These are phyloP conservation scores for Yamadazyma friedrichii DNA, from an alignment of 1,139 yeast species.

Conservation along the genomic window DNA sequence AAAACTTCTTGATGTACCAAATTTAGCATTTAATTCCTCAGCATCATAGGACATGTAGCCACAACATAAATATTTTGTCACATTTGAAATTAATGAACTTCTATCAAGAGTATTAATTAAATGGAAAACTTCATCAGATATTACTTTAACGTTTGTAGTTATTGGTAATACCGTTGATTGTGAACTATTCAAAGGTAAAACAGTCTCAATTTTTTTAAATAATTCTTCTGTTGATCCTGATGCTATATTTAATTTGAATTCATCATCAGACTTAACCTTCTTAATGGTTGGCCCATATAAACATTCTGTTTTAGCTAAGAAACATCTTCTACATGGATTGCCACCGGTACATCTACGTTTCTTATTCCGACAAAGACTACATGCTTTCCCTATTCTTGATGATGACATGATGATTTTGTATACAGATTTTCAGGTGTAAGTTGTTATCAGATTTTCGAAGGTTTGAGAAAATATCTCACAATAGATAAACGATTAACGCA, in stretches of 20 bases:
- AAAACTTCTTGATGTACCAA: slow-evolving; percentile 2
- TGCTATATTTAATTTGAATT: slow-evolving; percentile 4
- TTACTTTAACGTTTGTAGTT: neutral
- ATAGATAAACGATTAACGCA: too few relatives aligned
- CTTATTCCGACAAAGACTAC: slow-evolving; percentile 6
- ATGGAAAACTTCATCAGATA: neutral
- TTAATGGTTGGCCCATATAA: slow-evolving; percentile 38
- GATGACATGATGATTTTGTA: neutral
- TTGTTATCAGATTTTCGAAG: too few relatives aligned
- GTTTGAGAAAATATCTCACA: too few relatives aligned
- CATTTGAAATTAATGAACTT: slow-evolving; percentile 1
- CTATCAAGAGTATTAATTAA: neutral
- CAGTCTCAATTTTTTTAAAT: slow-evolving; percentile 5
- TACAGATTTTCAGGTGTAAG: neutral
- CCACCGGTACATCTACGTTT: slow-evolving; percentile 65
- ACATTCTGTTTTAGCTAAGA: slow-evolving; percentile 52
- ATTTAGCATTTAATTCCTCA: slow-evolving; percentile 2
- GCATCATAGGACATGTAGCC: neutral
- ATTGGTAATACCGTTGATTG: neutral
- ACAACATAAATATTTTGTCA: slow-evolving; percentile 1
- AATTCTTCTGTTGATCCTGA: slow-evolving; percentile 7
- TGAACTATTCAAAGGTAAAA: slow-evolving; percentile 1
- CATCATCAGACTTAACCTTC: slow-evolving; percentile 1
- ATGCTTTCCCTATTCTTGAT: slow-evolving; percentile 8
- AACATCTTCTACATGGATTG: slow-evolving; percentile 63